Conservation (phyloP, 2,329 filamentous ascomycete species). For the Colletotrichum euphorbiae region DNA sequence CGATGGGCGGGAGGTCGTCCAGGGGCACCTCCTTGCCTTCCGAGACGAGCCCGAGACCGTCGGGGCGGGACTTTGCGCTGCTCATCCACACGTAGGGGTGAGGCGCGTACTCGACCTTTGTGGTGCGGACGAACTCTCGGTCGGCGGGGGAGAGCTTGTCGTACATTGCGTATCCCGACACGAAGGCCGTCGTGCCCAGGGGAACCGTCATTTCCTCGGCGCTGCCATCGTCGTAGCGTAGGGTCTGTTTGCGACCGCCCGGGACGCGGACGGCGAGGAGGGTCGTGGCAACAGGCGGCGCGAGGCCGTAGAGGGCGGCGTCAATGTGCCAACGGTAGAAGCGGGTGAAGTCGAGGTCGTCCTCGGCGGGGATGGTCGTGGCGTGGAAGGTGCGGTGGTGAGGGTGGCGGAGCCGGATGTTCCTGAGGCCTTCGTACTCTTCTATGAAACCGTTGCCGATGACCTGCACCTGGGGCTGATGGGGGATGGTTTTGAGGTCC, state of each 20-base stretch:
- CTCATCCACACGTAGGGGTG: constrained; percentile 90
- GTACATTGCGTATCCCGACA: constrained; percentile 77
- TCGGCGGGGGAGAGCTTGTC: constrained; percentile 73
- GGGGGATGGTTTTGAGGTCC: constrained; percentile 82
- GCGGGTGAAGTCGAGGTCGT: constrained; percentile 63
- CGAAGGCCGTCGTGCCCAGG: constrained; percentile 82
- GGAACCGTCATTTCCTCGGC: constrained; percentile 75
- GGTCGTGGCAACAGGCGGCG: constrained; percentile 79
- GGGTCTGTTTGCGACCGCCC: constrained; percentile 71
- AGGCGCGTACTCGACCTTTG: constrained; percentile 79
- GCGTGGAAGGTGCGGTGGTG: constrained; percentile 84
- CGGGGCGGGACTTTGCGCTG: constrained; percentile 71
- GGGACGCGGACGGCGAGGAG: constrained; percentile 81
- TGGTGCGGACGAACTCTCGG: constrained; percentile 74
- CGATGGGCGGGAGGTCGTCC: constrained; percentile 72
- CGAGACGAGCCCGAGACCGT: constrained; percentile 78
- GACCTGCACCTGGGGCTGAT: constrained; percentile 80
- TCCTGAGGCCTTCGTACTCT: constrained; percentile 76
- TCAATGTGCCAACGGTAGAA: constrained; percentile 88
- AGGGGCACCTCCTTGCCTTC: constrained; percentile 72
- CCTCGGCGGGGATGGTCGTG: constrained; percentile 65
- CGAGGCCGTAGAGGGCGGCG: constrained; percentile 79
- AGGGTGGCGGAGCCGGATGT: constrained; percentile 78
- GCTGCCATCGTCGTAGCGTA: constrained; percentile 79
- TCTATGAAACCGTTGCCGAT: constrained; percentile 80